These are phyloP conservation scores for Prosopis cineraria DNA, from an alignment of 306 rosid species.

Conservation along the genomic window DNA sequence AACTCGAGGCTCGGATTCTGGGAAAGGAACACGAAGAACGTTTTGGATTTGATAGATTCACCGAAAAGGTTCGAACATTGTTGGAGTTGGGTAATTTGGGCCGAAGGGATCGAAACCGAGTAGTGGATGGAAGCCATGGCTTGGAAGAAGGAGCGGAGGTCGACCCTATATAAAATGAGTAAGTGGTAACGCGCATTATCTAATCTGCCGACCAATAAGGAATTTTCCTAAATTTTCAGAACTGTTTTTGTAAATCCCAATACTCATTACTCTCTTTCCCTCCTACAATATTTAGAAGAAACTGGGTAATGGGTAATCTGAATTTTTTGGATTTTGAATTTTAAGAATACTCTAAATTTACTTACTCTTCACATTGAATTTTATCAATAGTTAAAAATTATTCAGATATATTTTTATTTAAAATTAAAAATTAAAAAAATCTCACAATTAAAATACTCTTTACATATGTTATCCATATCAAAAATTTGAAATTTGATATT, in stretches of 20 bases:
- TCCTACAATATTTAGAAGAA: no score
- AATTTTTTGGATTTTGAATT: no score
- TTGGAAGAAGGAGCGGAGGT: background rate
- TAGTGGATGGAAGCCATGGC: conserved; percentile 57
- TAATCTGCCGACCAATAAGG: background rate
- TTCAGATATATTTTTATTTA: no score
- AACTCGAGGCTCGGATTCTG: conserved; percentile 51
- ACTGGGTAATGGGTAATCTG: no score
- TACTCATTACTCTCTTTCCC: background rate
- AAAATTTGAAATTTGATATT: no score
- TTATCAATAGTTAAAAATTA: no score
- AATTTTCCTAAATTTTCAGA: background rate
- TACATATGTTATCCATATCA: no score
- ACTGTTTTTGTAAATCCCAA: background rate
- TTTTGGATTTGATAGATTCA: conserved; percentile 16
- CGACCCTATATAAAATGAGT: background rate
- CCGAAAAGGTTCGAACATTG: conserved; percentile 24
- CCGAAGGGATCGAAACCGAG: conserved; percentile 45
- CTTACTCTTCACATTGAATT: no score
- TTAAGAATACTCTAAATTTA: no score
- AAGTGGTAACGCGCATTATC: background rate
- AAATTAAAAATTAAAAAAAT: no score
- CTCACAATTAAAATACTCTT: no score
- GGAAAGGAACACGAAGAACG: conserved; percentile 26
- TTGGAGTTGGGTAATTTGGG: conserved; percentile 32